Evolutionary conservation across 2,329 filamentous ascomycete species (phyloP).

Genomic region (Botryosphaeria dothidea): DNA sequence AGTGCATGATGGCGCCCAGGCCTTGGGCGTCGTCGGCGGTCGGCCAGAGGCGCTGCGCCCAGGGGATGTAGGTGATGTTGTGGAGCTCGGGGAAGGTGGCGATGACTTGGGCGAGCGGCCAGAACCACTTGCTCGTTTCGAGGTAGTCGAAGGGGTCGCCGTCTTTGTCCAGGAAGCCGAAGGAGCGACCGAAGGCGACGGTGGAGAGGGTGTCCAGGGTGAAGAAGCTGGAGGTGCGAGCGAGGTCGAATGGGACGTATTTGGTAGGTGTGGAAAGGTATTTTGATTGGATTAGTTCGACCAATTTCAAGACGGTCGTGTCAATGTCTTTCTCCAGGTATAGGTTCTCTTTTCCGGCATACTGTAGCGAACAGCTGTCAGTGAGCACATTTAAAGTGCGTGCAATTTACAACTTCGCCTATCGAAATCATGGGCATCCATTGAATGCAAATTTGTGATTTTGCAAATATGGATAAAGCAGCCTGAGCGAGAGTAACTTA

Average conservation of each 20-base stretch:
- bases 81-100: slow-evolving; percentile 46
- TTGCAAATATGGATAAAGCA: too few species aligned
- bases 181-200: slow-evolving; percentile 45
- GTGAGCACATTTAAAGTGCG: slow-evolving; percentile 33
- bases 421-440: too few species aligned
- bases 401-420: too few species aligned
- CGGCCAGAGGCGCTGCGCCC: slow-evolving; percentile 31
- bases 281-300: neutral
- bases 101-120: slow-evolving; percentile 49
- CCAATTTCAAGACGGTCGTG: neutral
- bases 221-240: slow-evolving; percentile 39
- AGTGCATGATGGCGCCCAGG: slow-evolving; percentile 22
- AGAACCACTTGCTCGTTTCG: slow-evolving; percentile 42
- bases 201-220: slow-evolving; percentile 45
- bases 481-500: too few species aligned
- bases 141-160: slow-evolving; percentile 52
- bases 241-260: slow-evolving; percentile 32
- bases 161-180: slow-evolving; percentile 53
- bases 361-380: slow-evolving; percentile 28
- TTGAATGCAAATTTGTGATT: too few species aligned
- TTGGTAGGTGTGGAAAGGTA: slow-evolving; percentile 26
- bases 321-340: neutral
- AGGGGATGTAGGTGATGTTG: slow-evolving; percentile 42
- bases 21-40: slow-evolving; percentile 20
- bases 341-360: neutral